Percentiles rank a stretch among this genome's conserved stretches.
These are phyloP conservation scores for Backusella mclennaniae DNA, from an alignment of 192 early-diverging fungal genomes.

Conservation along the genomic window DNA sequence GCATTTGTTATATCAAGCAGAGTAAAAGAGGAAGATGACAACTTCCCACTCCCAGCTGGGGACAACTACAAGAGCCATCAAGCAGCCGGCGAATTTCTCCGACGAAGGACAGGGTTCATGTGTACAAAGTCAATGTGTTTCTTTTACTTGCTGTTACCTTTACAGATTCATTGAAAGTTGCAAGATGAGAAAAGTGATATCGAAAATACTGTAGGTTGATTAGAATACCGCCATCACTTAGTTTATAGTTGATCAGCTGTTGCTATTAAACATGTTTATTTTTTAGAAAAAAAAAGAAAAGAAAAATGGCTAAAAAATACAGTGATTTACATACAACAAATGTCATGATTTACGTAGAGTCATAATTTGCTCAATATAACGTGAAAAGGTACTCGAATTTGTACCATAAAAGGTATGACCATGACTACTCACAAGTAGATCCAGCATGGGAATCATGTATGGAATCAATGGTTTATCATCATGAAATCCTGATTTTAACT, in stretches of 20 bases:
- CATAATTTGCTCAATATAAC: constrained; percentile 31
- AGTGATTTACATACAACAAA: background rate
- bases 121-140: constrained; percentile 4
- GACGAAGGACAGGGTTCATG: background rate
- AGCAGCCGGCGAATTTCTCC: constrained; percentile 5
- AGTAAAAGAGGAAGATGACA: constrained; percentile 10
- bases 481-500: constrained; percentile 13
- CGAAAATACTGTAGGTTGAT: too few species aligned
- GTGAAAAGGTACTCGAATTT: constrained; percentile 45
- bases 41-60: constrained; percentile 9
- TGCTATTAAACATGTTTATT: too few species aligned
- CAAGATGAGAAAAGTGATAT: too few species aligned
- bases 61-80: constrained; percentile 8
- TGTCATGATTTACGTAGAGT: background rate
- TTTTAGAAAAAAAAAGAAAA: too few species aligned
- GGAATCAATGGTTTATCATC: constrained; percentile 45
- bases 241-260: too few species aligned
- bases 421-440: constrained; percentile 48
- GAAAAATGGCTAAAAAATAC: too few species aligned
- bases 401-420: constrained; percentile 52
- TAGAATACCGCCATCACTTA: too few species aligned
- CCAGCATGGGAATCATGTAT: constrained; percentile 55
- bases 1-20: background rate
- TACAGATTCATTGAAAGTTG: background rate
- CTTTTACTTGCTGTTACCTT: constrained; percentile 9